Conservation (phyloP, 2,329 filamentous ascomycete genomes). For the Colletotrichum eremochloae region DNA sequence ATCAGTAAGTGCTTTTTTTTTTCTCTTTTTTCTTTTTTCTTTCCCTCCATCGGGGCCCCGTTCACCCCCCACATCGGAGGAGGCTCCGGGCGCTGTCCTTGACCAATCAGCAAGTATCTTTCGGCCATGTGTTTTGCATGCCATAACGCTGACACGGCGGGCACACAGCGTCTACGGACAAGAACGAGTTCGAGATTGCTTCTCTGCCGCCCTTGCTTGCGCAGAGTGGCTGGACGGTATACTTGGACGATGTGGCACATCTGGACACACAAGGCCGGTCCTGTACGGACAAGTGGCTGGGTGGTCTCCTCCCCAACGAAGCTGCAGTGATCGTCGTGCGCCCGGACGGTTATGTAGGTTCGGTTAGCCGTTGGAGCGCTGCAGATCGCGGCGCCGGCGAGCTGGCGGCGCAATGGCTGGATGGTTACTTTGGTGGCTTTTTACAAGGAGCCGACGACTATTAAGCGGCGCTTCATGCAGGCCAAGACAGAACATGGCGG, state of each 20-base stretch:
- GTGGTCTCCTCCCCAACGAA: conserved; percentile 38
- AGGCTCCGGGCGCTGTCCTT: neutral
- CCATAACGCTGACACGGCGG: neutral
- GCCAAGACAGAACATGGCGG: neutral
- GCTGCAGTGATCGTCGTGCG: conserved; percentile 43
- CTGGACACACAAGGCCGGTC: conserved; percentile 63
- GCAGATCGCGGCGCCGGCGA: conserved; percentile 7
- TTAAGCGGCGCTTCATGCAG: conserved; percentile 10
- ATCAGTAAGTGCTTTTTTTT: conserved; percentile 66
- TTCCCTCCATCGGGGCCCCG: neutral
- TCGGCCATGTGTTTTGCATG: neutral
- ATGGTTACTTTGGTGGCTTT: conserved; percentile 32
- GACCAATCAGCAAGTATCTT: conserved; percentile 18
- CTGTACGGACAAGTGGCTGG: conserved; percentile 61
- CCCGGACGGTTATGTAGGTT: conserved; percentile 45
- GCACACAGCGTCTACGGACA: conserved; percentile 66
- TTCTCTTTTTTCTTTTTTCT: no score
- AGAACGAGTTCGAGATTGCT: conserved; percentile 73
- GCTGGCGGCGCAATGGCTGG: conserved; percentile 31
- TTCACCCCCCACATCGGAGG: neutral
- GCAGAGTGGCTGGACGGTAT: conserved; percentile 77
- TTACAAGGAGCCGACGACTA: conserved; percentile 18
- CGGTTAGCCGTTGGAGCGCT: conserved; percentile 33
- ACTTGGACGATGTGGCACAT: conserved; percentile 74
- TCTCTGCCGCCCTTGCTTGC: conserved; percentile 75